Percentiles rank a stretch among this genome's conserved stretches.
Conservation (phyloP, 805 yeast species). For the Starmerella lactis-condensi region DNA sequence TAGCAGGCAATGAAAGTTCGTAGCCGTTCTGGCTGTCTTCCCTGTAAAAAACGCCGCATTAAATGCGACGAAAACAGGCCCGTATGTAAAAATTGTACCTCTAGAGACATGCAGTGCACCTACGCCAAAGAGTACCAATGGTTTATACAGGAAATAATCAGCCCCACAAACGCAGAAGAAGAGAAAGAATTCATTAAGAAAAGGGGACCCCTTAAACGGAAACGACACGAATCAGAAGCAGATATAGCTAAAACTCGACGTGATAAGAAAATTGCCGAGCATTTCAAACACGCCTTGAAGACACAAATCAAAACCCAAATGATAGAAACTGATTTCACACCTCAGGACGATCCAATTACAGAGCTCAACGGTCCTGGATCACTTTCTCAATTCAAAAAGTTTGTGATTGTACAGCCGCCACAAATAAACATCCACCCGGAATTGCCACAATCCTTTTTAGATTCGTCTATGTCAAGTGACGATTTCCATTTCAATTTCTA, state of each 20-base stretch:
- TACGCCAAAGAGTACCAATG: conserved; percentile 12
- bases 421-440: too few relatives aligned
- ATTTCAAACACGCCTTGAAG: neutral
- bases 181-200: neutral
- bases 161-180: neutral
- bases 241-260: too few relatives aligned
- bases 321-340: conserved; percentile 6
- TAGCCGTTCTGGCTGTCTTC: conserved; percentile 39
- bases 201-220: neutral
- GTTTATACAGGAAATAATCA: conserved; percentile 5
- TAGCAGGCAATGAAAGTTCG: conserved; percentile 12
- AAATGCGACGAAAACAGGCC: conserved; percentile 52
- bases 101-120: conserved; percentile 7
- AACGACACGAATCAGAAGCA: neutral
- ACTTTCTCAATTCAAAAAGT: conserved; percentile 8
- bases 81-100: conserved; percentile 35
- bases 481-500: conserved; percentile 33
- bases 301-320: conserved; percentile 2
- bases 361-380: conserved; percentile 8
- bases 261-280: neutral
- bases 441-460: conserved; percentile 28
- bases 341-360: conserved; percentile 10
- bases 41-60: conserved; percentile 43
- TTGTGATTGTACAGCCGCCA: conserved; percentile 3
- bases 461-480: too few relatives aligned